Base-by-base conservation (phyloP, 352 stramenopile genomes). In the Albugo laibachii region DNA sequence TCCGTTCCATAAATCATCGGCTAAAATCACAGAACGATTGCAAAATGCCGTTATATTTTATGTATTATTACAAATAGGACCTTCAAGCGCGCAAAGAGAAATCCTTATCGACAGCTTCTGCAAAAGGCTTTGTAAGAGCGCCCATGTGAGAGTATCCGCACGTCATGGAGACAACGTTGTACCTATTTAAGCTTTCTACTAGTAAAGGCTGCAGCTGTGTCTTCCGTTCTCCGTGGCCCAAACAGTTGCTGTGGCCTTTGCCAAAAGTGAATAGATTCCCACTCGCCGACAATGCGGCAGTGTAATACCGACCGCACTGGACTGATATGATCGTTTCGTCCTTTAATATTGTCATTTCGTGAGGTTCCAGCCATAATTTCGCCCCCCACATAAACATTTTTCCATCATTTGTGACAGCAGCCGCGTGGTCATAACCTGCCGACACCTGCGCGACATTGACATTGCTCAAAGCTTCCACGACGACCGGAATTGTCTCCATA, bases 321-420 rank as follows among this genome's bases (percentile, higher is more conserved):
- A 92, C 76, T 45, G 85, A 61, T 24, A 81, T 65, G 36, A 92
- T 62, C 27, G 67, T 80, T 55, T 91, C 61, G 51, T 65, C 61
- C 18, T 65, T 61, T 16, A 93, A 63, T 27, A 72, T 66, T 27
- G 77, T 89, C 72, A 93, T 87, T 56, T 86, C 69, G 44, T 83
- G 72, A 44, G 91, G 92, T 68, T 97, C 86, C 21, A 97, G 74
- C 67, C 85, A 93, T 41, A 95, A 64, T 58, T 95, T 94, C 24
- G 75, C 75, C 54, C 57, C 81, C 83, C 83, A 95, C 20, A 75
- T 71, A 55, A 77, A 94, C 1, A 94, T 52, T 45, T 81, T 63
- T 21, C 80, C 81, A 31, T 63, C 54, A 13, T 64, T 61, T 15
- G 72, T 84, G 2, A 94, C 54, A 13, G 69, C 79, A 1, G 66